Evolutionary conservation across 352 stramenopile genomes (phyloP).

Genomic region (Phytophthora ohioensis): DNA sequence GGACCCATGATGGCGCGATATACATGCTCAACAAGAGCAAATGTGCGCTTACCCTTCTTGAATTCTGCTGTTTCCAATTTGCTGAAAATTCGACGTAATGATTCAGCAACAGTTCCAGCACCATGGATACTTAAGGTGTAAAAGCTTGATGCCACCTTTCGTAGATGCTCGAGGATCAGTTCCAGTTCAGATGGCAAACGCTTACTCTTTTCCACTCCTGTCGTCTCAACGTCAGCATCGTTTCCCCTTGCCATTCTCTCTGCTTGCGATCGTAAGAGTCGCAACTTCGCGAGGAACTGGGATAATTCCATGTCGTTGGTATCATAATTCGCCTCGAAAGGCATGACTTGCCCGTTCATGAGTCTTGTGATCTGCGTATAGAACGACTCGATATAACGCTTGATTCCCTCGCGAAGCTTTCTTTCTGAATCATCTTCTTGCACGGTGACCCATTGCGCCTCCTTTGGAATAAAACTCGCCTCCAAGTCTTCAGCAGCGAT

Average conservation of each 20-base stretch:
- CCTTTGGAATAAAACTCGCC: slow-evolving; percentile 58
- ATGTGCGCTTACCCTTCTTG: slow-evolving; percentile 37
- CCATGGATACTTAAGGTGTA: slow-evolving; percentile 63
- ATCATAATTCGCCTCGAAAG: slow-evolving; percentile 63
- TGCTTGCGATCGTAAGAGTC: slow-evolving; percentile 30
- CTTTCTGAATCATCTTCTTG: slow-evolving; percentile 45
- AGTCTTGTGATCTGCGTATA: slow-evolving; percentile 39
- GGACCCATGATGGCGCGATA: slow-evolving; percentile 49
- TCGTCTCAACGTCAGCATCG: slow-evolving; percentile 14
- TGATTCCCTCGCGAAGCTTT: slow-evolving; percentile 52
- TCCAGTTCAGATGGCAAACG: slow-evolving; percentile 41
- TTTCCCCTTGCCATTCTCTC: slow-evolving; percentile 24
- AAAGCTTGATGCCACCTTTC: slow-evolving; percentile 57
- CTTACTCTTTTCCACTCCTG: slow-evolving; percentile 34
- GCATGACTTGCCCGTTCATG: slow-evolving; percentile 43
- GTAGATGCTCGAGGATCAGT: slow-evolving; percentile 56
- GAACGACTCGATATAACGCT: slow-evolving; percentile 57
- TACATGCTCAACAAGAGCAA: slow-evolving; percentile 37
- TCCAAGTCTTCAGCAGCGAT: slow-evolving; percentile 58
- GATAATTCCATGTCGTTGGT: slow-evolving; percentile 60
- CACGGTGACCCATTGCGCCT: slow-evolving; percentile 68
- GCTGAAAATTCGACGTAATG: slow-evolving; percentile 47
- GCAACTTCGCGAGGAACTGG: slow-evolving; percentile 59
- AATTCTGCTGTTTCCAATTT: slow-evolving; percentile 32
- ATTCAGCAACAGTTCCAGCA: slow-evolving; percentile 44